Conservation (phyloP, 2,329 filamentous ascomycete genomes). For the Bipolaris sorokiniana region DNA sequence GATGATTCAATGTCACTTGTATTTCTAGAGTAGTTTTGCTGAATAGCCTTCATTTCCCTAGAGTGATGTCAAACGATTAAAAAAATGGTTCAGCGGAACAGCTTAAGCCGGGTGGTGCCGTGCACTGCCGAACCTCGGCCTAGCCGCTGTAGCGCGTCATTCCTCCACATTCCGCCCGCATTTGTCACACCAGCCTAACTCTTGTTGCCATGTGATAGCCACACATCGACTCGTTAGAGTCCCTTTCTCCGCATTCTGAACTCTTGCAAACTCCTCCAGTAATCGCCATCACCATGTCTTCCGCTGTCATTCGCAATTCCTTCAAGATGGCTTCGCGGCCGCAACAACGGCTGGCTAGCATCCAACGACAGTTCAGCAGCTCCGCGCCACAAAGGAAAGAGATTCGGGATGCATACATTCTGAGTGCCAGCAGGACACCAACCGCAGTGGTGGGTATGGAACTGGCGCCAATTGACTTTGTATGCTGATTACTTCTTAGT, state of each 20-base stretch:
- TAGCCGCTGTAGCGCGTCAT: slow-evolving; percentile 2
- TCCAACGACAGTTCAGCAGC: slow-evolving; percentile 48
- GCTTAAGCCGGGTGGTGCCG: slow-evolving; percentile 35
- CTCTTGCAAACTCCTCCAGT: neutral
- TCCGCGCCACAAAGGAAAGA: slow-evolving; percentile 59
- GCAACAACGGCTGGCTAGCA: slow-evolving; percentile 45
- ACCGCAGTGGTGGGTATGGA: slow-evolving; percentile 73
- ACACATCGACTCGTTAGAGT: slow-evolving; percentile 32
- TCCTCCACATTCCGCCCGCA: slow-evolving; percentile 39
- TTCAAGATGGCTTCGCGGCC: slow-evolving; percentile 46
- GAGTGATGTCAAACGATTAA: too few relatives aligned
- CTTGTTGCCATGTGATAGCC: slow-evolving; percentile 42
- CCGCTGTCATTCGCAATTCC: slow-evolving; percentile 40
- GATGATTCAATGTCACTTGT: neutral
- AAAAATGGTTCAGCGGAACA: neutral
- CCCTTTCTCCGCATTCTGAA: slow-evolving; percentile 18
- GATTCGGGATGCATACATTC: slow-evolving; percentile 89
- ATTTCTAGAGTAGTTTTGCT: neutral
- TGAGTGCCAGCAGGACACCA: slow-evolving; percentile 87
- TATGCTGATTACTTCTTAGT: slow-evolving; percentile 60
- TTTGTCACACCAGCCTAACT: slow-evolving; percentile 23
- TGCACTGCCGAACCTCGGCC: slow-evolving; percentile 40
- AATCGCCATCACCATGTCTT: slow-evolving; percentile 34
- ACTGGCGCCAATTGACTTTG: neutral
- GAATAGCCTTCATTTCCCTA: neutral